Evolutionary conservation across 1,284 basidiomycete species (phyloP).

Genomic region (Lentinus polychrous): DNA sequence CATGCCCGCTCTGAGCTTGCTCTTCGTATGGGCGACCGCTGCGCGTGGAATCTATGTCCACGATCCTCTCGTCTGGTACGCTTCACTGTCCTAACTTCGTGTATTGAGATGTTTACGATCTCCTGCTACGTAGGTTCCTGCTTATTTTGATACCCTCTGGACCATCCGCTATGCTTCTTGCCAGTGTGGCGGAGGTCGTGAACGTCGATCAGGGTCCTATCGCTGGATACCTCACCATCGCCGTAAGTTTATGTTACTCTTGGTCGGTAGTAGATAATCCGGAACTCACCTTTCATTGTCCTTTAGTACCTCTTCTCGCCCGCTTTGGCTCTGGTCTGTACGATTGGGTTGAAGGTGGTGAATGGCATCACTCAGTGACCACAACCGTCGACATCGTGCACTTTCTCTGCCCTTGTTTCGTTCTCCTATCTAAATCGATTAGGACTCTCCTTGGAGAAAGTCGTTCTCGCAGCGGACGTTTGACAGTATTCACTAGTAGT

Average conservation of each 20-base stretch:
- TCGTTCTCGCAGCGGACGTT: too few relatives aligned
- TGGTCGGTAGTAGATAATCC: background rate
- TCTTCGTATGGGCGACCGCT: conserved; percentile 24
- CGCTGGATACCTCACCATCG: conserved; percentile 24
- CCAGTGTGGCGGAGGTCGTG: conserved; percentile 25
- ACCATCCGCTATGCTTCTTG: conserved; percentile 27
- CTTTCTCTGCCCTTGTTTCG: too few relatives aligned
- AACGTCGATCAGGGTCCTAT: conserved; percentile 25
- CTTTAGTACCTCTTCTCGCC: conserved; percentile 26
- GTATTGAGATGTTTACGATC: background rate
- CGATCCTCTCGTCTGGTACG: conserved; percentile 27
- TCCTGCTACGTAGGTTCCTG: conserved; percentile 23
- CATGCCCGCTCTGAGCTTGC: conserved; percentile 23
- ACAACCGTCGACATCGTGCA: too few relatives aligned
- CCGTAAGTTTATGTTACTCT: conserved; percentile 16
- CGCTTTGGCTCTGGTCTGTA: conserved; percentile 23
- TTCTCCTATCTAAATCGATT: too few relatives aligned
- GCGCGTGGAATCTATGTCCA: conserved; percentile 24
- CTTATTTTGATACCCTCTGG: conserved; percentile 25
- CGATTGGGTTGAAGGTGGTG: conserved; percentile 13
- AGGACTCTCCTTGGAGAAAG: too few relatives aligned
- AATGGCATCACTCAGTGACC: background rate
- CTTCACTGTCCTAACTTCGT: conserved; percentile 2
- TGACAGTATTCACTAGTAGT: too few relatives aligned
- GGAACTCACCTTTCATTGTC: background rate